These are phyloP conservation scores for Xerocomus potaroensis DNA, from an alignment of 768 basidiomycete species.

Conservation along the genomic window DNA sequence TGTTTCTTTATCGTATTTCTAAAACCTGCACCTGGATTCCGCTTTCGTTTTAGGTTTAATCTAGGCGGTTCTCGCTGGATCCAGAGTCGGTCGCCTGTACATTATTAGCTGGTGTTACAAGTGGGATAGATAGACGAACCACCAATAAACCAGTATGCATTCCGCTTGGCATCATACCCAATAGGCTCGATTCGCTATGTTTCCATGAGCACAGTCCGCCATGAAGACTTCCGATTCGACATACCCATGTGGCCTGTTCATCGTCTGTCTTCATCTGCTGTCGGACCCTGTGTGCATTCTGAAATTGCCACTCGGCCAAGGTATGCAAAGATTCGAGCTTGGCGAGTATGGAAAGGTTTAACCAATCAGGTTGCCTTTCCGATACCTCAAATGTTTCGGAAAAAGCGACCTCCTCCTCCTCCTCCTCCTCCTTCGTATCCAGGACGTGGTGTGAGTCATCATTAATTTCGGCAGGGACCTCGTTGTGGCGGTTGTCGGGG, in stretches of 20 bases:
- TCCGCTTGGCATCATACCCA: conserved; percentile 73
- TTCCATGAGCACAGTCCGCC: conserved; percentile 1
- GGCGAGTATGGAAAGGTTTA: conserved; percentile 60
- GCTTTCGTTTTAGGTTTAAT: conserved; percentile 39
- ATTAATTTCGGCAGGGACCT: background rate
- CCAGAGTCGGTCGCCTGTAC: conserved; percentile 79
- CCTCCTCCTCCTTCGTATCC: conserved; percentile 20
- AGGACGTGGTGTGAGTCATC: conserved; percentile 1
- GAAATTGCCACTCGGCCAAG: conserved; percentile 84
- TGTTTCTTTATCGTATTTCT: conserved; percentile 19
- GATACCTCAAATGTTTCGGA: conserved; percentile 18
- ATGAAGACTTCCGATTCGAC: conserved; percentile 22
- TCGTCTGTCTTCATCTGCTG: conserved; percentile 76
- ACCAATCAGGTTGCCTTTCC: conserved; percentile 60
- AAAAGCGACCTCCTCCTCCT: conserved; percentile 20
- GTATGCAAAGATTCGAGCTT: conserved; percentile 75
- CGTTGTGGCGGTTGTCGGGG: conserved; percentile 4
- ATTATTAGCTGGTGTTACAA: background rate
- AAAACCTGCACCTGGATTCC: conserved; percentile 29
- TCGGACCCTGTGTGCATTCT: conserved; percentile 66
- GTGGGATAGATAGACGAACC: conserved; percentile 35
- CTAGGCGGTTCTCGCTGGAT: conserved; percentile 68
- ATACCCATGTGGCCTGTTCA: conserved; percentile 73
- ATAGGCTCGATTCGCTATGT: conserved; percentile 78
- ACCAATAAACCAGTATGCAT: conserved; percentile 86